These are phyloP conservation scores for Lipomyces spencermartinsiae DNA, from an alignment of 805 yeast species.

Conservation along the genomic window DNA sequence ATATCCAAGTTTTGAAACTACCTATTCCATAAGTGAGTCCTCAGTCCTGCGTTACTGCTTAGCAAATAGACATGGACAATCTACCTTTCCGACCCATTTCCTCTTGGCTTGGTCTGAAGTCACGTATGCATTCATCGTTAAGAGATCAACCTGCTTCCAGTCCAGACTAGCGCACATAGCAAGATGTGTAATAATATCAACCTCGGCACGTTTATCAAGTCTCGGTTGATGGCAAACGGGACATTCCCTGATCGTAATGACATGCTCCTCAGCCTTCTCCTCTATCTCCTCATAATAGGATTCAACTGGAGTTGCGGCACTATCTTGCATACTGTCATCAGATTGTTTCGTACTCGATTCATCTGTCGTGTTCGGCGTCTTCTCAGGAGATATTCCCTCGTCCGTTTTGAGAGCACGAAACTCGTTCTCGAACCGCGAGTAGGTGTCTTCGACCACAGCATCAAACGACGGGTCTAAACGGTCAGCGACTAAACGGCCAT, in stretches of 20 bases:
- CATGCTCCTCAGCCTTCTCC: constrained; percentile 45
- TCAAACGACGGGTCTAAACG: background rate
- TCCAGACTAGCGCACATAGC: constrained; percentile 84
- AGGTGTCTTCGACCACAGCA: background rate
- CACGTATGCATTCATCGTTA: constrained; percentile 71
- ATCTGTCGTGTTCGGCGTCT: background rate
- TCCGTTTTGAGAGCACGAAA: background rate
- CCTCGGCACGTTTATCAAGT: constrained; percentile 58
- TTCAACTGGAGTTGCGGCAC: constrained; percentile 1
- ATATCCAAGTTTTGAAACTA: constrained; percentile 80
- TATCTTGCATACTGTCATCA: background rate
- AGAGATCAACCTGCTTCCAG: constrained; percentile 70
- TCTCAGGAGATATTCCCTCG: background rate
- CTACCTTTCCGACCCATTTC: constrained; percentile 79
- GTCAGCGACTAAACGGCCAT: background rate
- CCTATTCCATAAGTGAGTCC: constrained; percentile 35
- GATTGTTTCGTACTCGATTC: background rate
- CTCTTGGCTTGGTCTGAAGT: constrained; percentile 82
- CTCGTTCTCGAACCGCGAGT: background rate
- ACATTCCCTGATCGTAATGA: constrained; percentile 71
- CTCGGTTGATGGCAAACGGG: constrained; percentile 78
- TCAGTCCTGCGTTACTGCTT: background rate
- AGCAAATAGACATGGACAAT: background rate
- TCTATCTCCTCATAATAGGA: constrained; percentile 22
- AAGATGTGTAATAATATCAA: constrained; percentile 82